Evolutionary conservation across 2,329 filamentous ascomycete genomes (phyloP).

Genomic region (Diaporthe capsici): DNA sequence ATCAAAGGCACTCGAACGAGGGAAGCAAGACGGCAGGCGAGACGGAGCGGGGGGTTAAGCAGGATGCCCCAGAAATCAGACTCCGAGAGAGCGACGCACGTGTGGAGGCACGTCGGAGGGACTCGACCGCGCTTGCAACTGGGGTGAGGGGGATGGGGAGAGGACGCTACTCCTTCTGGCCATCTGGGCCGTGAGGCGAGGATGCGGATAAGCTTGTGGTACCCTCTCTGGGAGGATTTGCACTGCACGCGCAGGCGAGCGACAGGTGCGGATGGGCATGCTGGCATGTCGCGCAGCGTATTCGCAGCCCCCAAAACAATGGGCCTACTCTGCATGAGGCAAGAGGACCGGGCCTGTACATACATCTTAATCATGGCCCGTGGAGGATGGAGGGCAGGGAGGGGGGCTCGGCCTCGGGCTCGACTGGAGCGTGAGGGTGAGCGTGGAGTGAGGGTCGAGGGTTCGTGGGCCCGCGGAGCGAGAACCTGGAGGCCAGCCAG

Average conservation of each 20-base stretch:
- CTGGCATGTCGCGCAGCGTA: conserved; percentile 26
- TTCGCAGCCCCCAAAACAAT: conserved; percentile 5
- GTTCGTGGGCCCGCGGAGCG: conserved; percentile 11
- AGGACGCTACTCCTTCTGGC: conserved; percentile 39
- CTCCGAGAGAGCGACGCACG: conserved; percentile 7
- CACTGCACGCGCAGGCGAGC: conserved; percentile 18
- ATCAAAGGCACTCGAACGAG: not conserved
- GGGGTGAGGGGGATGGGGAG: conserved; percentile 31
- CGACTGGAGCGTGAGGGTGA: not conserved
- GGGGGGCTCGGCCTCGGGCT: conserved; percentile 9
- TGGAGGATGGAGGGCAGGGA: not conserved
- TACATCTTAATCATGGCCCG: not conserved
- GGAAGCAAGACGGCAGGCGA: conserved; percentile 10
- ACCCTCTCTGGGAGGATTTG: conserved; percentile 14
- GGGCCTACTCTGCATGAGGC: conserved; percentile 24
- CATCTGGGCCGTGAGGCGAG: conserved; percentile 36
- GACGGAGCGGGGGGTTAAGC: conserved; percentile 15
- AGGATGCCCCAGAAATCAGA: conserved; percentile 19
- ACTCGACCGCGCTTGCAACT: conserved; percentile 37
- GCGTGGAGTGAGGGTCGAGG: conserved; percentile 23
- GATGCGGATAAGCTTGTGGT: conserved; percentile 23
- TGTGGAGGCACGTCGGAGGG: conserved; percentile 38
- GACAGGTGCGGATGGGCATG: conserved; percentile 8
- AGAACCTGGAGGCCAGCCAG: conserved; percentile 17
- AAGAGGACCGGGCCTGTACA: conserved; percentile 7